These are phyloP conservation scores for Phytophthora fragariaefolia DNA, from an alignment of 352 stramenopile species.

Conservation along the genomic window DNA sequence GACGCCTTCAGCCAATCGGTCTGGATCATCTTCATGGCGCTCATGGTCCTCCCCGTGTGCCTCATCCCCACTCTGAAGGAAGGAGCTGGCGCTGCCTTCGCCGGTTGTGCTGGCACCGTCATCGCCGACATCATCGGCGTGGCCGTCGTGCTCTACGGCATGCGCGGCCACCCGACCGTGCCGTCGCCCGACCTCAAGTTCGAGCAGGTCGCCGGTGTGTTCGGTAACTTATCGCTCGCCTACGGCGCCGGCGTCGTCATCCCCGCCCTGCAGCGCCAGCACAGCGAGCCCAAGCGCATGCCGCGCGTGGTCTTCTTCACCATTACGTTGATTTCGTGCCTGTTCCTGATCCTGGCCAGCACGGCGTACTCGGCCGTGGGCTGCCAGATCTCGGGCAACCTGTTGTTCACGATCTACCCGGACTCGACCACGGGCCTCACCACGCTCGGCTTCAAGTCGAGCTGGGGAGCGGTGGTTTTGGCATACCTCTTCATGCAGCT, in stretches of 20 bases:
- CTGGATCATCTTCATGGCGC: conserved; percentile 69
- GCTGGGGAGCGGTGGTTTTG: conserved; percentile 43
- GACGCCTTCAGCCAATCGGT: conserved; percentile 44
- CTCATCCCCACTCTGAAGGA: conserved; percentile 68
- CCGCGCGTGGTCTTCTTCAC: conserved; percentile 60
- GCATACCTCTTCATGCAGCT: conserved; percentile 50
- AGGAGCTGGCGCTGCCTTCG: conserved; percentile 55
- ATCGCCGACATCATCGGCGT: conserved; percentile 61
- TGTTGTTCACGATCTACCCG: conserved; percentile 67
- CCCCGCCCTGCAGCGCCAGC: conserved; percentile 58
- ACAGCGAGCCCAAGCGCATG: conserved; percentile 63
- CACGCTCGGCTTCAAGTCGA: conserved; percentile 43
- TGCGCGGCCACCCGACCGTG: conserved; percentile 54
- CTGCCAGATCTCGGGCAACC: conserved; percentile 68
- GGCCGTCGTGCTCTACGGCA: conserved; percentile 53
- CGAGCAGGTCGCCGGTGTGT: conserved; percentile 50
- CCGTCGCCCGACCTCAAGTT: conserved; percentile 50
- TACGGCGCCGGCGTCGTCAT: conserved; percentile 68
- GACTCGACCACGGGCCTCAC: conserved; percentile 32
- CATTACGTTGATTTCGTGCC: conserved; percentile 50
- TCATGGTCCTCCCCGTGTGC: conserved; percentile 54
- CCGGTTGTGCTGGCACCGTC: conserved; percentile 56
- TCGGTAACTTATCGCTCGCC: conserved; percentile 66
- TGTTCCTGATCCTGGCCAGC: conserved; percentile 58
- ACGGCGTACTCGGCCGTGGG: conserved; percentile 61